Evolutionary conservation across 2,329 filamentous ascomycete genomes (phyloP), one percentile per base, ranked within the genome.

Genomic region (Calonectria leucothoes): DNA sequence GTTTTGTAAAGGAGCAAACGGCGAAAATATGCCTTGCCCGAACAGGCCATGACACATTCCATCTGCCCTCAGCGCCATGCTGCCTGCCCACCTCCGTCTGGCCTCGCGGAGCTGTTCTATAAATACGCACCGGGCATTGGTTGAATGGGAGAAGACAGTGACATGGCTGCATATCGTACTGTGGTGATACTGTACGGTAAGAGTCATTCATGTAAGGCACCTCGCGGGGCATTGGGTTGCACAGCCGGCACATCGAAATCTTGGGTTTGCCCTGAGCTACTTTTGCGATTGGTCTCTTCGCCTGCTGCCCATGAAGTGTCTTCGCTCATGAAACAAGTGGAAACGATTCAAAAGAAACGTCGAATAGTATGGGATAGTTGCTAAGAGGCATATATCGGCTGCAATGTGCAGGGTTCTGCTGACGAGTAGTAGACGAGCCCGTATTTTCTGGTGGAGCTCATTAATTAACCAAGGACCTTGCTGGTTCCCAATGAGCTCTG

Each of bases 401-500:
- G 64, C 23, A 29, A 64, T 12, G 33, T 14, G 37, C 33, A 61
- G 39, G 61, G 63, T 45, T 33, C 33, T 45, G 37, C 39, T 12
- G 10, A 48, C 29, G 39, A 35, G 69, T 37, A n/a, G 55, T 25
- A 20, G 45, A 37, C 29, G 45, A 64, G 39, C 70, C 65, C 70
- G 70, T 69, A 68, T 72, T 72, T 55, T 29, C 29, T 33, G 51
- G 69, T 68, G 70, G 70, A 72, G 70, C 48, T 57, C 52, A 71
- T 71, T 57, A 45, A 55, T 67, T 48, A 45, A 59, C 29, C 59
- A 67, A 31, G 33, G 49, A 49, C 17, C 45, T 55, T 66, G 57
- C 55, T 70, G 69, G 49, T 39, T 65, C 66, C 64, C 37, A 35
- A 66, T 25, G 48, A 64, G 55, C 37, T 31, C 33, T 35, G 25